These are phyloP conservation scores for Coemansia sp. DNA, from an alignment of 192 early-diverging fungal genomes.

Conservation along the genomic window DNA sequence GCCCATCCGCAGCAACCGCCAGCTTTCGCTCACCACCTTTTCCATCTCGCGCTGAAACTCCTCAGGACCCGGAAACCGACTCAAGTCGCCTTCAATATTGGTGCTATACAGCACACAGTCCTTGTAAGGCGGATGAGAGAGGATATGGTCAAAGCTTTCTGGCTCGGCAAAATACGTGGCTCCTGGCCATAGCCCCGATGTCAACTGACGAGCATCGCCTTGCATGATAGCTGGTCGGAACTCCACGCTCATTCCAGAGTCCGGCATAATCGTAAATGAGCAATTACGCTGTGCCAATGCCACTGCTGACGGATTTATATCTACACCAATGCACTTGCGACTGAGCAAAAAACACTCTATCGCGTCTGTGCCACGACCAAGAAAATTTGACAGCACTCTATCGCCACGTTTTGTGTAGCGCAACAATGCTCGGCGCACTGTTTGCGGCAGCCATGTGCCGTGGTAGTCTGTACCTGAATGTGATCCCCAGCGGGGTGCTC, in stretches of 20 bases:
- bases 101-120: slow-evolving; percentile 84
- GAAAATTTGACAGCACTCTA: slow-evolving; percentile 83
- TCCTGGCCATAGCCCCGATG: slow-evolving; percentile 47
- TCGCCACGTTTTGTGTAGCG: slow-evolving; percentile 76
- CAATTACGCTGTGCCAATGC: slow-evolving; percentile 83
- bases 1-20: slow-evolving; percentile 69
- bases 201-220: slow-evolving; percentile 73
- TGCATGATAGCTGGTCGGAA: slow-evolving; percentile 79
- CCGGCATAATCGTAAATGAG: slow-evolving; percentile 72
- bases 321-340: slow-evolving; percentile 76
- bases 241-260: slow-evolving; percentile 63
- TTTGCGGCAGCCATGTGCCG: slow-evolving; percentile 92
- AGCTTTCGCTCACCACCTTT: slow-evolving; percentile 67
- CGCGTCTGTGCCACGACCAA: slow-evolving; percentile 91
- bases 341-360: slow-evolving; percentile 82
- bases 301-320: slow-evolving; percentile 87
- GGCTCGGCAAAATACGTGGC: slow-evolving; percentile 61
- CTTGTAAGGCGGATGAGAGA: slow-evolving; percentile 95
- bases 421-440: slow-evolving; percentile 73
- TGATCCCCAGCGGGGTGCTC: slow-evolving; percentile 88
- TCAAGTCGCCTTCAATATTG: slow-evolving; percentile 83
- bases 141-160: slow-evolving; percentile 80
- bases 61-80: slow-evolving; percentile 67
- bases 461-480: slow-evolving; percentile 92
- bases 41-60: slow-evolving; percentile 78